Conservation (phyloP, 257 asterid species). For the Plantago ovata region DNA sequence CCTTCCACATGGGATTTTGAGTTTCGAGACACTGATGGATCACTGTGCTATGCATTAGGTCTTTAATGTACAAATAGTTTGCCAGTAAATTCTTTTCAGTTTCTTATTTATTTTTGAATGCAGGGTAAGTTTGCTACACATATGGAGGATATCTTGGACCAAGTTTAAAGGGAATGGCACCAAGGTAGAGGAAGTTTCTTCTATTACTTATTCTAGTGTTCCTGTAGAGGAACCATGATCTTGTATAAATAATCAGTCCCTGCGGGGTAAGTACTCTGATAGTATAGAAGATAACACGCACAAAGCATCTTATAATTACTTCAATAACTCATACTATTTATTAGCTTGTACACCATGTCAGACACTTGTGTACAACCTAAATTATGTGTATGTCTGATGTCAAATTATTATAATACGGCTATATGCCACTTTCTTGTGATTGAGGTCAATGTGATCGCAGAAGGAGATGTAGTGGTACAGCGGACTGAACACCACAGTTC, state of each 20-base stretch:
- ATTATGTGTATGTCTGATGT: not conserved
- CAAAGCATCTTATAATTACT: not conserved
- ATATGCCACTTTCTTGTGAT: not conserved
- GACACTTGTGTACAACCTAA: not conserved
- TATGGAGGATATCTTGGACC: slow-evolving; percentile 73
- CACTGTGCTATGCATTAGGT: not conserved
- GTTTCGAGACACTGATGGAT: not conserved
- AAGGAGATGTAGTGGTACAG: not conserved
- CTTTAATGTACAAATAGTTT: not conserved
- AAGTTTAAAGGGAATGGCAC: slow-evolving; percentile 51
- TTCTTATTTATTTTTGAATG: slow-evolving; percentile 16
- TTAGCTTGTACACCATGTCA: slow-evolving; percentile 7
- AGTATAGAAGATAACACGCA: not conserved
- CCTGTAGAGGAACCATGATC: slow-evolving; percentile 44
- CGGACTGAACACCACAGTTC: not conserved
- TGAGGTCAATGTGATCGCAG: not conserved
- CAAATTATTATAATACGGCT: not conserved
- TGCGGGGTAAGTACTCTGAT: slow-evolving; percentile 4
- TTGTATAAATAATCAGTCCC: not conserved
- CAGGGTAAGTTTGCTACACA: slow-evolving; percentile 67
- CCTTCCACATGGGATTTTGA: not conserved
- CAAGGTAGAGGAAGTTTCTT: slow-evolving; percentile 36
- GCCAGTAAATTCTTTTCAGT: not conserved
- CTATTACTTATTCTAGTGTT: slow-evolving; percentile 40
- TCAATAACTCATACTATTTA: slow-evolving; percentile 1